Conservation (phyloP, 164 flowering plant species). For the Stephania cephalantha region DNA sequence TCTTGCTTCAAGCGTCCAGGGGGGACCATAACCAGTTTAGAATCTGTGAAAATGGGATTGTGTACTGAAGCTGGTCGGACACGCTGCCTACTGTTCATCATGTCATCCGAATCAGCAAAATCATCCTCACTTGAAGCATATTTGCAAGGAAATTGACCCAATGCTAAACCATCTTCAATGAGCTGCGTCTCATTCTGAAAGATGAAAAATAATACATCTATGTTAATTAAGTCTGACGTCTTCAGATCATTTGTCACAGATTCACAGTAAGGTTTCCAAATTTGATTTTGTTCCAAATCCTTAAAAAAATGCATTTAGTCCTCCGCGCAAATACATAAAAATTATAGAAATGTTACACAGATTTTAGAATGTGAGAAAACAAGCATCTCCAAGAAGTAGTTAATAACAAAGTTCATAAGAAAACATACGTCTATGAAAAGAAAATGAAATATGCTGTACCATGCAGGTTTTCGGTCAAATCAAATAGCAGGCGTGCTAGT, state of each 20-base stretch:
- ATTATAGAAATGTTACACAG: too few relatives aligned
- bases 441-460: neutral
- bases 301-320: too few relatives aligned
- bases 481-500: neutral
- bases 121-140: conserved; percentile 83
- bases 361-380: too few relatives aligned
- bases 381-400: too few relatives aligned
- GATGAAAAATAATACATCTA: neutral
- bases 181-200: conserved; percentile 74
- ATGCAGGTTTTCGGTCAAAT: neutral
- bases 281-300: neutral
- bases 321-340: too few relatives aligned
- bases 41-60: conserved; percentile 36
- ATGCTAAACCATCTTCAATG: conserved; percentile 77
- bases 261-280: neutral
- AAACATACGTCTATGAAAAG: neutral
- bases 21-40: conserved; percentile 40
- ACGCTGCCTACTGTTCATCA: conserved; percentile 38
- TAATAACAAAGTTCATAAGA: neutral
- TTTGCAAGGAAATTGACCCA: conserved; percentile 50
- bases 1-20: conserved; percentile 52
- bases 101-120: conserved; percentile 74
- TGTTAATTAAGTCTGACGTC: neutral
- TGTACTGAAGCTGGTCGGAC: conserved; percentile 36
- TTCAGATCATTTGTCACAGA: neutral